phyloP scores from a whole-genome alignment of 2,329 filamentous ascomycete genomes.

The Neurospora sp. region DNA sequence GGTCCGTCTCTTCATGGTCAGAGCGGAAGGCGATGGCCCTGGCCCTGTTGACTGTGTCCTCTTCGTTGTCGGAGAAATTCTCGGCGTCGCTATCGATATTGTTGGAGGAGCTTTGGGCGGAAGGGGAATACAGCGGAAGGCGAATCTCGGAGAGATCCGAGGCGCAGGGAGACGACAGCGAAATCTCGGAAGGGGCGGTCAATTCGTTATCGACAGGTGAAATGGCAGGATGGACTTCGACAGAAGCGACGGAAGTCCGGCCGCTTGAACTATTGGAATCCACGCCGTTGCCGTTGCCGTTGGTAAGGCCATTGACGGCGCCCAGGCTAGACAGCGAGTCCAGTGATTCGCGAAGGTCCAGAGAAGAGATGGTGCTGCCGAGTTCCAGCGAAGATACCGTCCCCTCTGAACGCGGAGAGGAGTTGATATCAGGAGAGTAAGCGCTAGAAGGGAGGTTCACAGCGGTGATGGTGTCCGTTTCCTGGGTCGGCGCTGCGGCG shows the following conservation, averaged over 20 bases:
- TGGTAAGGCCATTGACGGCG: neutral
- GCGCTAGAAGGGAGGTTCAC: neutral
- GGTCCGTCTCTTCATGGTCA: neutral
- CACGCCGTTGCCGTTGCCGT: neutral
- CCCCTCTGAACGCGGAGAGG: neutral
- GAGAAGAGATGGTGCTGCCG: neutral
- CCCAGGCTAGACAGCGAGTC: neutral
- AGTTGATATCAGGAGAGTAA: neutral
- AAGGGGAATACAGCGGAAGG: neutral
- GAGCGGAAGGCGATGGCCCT: neutral
- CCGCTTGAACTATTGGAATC: neutral
- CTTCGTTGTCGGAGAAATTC: neutral
- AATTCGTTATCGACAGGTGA: neutral
- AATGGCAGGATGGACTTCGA: neutral
- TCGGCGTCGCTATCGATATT: neutral
- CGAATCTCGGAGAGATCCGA: neutral
- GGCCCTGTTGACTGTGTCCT: neutral
- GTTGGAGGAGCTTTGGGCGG: neutral
- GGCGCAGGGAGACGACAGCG: neutral
- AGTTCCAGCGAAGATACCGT: neutral
- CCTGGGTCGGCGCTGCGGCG: neutral
- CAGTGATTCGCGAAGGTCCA: neutral
- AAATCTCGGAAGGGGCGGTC: neutral
- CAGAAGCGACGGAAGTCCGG: neutral
- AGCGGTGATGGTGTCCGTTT: neutral